These are phyloP conservation scores for Ganoderma multipileum DNA, from an alignment of 1,284 basidiomycete genomes.

Conservation along the genomic window DNA sequence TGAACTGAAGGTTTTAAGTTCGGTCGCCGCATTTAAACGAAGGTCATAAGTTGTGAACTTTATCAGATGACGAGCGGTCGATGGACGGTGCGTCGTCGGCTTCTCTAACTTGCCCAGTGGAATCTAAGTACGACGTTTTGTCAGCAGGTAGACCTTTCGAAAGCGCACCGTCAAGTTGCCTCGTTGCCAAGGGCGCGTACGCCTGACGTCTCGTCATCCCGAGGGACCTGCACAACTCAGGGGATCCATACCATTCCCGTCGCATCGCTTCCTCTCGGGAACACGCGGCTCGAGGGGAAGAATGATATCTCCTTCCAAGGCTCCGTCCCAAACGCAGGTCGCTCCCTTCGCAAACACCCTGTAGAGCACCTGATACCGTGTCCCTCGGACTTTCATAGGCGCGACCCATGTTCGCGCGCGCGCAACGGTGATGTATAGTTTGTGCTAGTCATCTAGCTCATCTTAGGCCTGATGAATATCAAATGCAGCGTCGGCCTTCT, in stretches of 20 bases:
- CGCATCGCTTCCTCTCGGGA: background rate
- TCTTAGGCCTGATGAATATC: background rate
- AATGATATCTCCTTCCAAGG: background rate
- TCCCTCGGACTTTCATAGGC: constrained; percentile 11
- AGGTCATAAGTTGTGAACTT: too few species aligned
- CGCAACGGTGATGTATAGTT: background rate
- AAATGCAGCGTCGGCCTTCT: background rate
- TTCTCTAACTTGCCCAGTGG: too few species aligned
- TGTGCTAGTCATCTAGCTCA: background rate
- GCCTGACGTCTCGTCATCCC: background rate
- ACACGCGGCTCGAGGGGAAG: background rate
- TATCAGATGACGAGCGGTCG: too few species aligned
- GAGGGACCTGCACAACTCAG: background rate
- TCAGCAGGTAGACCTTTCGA: too few species aligned
- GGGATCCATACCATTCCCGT: background rate
- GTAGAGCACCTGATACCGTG: constrained; percentile 11
- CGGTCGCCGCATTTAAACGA: too few species aligned
- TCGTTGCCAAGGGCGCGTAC: background rate
- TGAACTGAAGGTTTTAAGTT: too few species aligned
- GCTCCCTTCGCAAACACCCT: background rate
- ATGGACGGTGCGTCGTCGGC: too few species aligned
- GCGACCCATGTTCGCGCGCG: background rate
- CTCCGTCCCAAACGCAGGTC: background rate
- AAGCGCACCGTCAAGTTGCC: too few species aligned
- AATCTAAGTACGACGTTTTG: too few species aligned